Evolutionary conservation across 192 early-diverging fungal species (phyloP).

Genomic region (Bifiguratus adelaidae): DNA sequence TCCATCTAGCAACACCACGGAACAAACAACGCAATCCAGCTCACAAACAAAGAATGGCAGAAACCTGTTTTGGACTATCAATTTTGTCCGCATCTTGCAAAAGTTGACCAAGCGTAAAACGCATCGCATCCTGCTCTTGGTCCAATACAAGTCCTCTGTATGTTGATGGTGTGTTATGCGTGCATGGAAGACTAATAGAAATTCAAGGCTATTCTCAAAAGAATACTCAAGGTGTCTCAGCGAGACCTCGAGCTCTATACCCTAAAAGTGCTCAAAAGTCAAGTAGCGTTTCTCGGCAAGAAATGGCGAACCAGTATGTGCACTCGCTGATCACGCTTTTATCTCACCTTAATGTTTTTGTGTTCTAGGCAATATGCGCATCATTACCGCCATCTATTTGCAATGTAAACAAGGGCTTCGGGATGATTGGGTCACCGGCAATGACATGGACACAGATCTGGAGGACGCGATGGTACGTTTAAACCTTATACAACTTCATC

Average conservation of each 20-base stretch:
- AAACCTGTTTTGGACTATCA: conserved; percentile 61
- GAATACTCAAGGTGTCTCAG: conserved; percentile 62
- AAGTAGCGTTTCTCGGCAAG: conserved; percentile 66
- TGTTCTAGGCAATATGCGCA: conserved; percentile 58
- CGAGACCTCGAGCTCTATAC: conserved; percentile 56
- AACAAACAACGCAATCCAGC: not conserved
- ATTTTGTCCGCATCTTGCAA: conserved; percentile 65
- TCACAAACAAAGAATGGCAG: conserved; percentile 4
- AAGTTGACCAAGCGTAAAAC: conserved; percentile 72
- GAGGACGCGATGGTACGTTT: conserved; percentile 57
- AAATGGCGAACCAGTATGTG: conserved; percentile 64
- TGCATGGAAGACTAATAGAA: not conserved
- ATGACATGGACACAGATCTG: conserved; percentile 53
- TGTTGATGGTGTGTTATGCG: not conserved
- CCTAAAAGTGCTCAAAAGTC: conserved; percentile 71
- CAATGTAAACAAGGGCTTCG: conserved; percentile 44
- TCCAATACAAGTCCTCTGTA: conserved; percentile 74
- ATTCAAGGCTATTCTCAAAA: conserved; percentile 56
- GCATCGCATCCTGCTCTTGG: conserved; percentile 62
- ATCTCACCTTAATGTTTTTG: not conserved
- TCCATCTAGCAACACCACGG: not conserved
- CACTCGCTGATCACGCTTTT: no score
- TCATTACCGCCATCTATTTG: conserved; percentile 66
- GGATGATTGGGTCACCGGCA: conserved; percentile 61
- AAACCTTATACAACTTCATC: conserved; percentile 1